A percentile compares a stretch with the other conserved stretches of the same genome.
phyloP scores from a whole-genome alignment of 352 stramenopile species.

The Sclerospora graminicola region DNA sequence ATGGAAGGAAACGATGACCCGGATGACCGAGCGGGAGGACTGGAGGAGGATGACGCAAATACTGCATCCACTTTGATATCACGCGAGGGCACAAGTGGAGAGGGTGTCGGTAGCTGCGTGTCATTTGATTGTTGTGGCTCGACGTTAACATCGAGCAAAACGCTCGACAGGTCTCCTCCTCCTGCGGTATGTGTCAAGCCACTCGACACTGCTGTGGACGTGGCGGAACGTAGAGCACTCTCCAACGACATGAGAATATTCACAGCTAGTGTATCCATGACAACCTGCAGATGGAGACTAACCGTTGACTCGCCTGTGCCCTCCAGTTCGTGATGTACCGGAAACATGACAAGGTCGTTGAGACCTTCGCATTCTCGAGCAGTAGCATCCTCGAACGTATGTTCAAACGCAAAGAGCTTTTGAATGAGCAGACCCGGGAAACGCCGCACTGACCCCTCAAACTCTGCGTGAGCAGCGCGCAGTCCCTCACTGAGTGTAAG shows the following conservation, averaged over 20 bases:
- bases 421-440: constrained; percentile 65
- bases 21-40: constrained; percentile 10
- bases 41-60: constrained; percentile 6
- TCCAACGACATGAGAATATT: constrained; percentile 79
- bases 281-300: constrained; percentile 67
- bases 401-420: constrained; percentile 81
- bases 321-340: constrained; percentile 53
- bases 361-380: constrained; percentile 48
- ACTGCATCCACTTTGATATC: constrained; percentile 4
- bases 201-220: constrained; percentile 24
- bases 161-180: constrained; percentile 21
- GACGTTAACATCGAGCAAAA: constrained; percentile 68
- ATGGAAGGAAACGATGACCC: constrained; percentile 19
- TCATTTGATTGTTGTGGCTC: constrained; percentile 32
- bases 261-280: constrained; percentile 73
- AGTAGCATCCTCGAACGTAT: constrained; percentile 51
- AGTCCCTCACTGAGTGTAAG: constrained; percentile 32
- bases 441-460: constrained; percentile 47
- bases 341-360: constrained; percentile 74
- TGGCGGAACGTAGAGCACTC: constrained; percentile 54
- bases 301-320: constrained; percentile 60
- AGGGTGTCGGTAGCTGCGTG: constrained; percentile 8
- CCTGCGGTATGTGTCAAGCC: constrained; percentile 3
- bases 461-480: constrained; percentile 48
- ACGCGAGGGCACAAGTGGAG: constrained; percentile 21